phyloP scores from a whole-genome alignment of 164 flowering plant genomes.

The Nymphaea colorata region DNA sequence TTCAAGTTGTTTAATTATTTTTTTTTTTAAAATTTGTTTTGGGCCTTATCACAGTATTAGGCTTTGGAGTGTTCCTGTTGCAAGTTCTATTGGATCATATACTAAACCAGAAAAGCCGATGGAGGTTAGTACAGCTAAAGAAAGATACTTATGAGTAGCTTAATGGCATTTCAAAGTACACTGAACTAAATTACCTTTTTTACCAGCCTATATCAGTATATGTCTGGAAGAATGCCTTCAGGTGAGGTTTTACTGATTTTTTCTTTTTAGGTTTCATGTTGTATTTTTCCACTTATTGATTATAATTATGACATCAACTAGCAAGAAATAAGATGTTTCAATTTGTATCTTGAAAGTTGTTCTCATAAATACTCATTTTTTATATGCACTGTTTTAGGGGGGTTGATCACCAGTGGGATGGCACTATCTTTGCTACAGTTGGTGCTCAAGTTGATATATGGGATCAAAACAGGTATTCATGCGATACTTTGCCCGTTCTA shows the following conservation, averaged over 20 bases:
- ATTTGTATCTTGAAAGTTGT: neutral
- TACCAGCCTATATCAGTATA: conserved; percentile 65
- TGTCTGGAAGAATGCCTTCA: conserved; percentile 72
- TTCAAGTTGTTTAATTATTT: too few relatives aligned
- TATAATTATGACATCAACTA: neutral
- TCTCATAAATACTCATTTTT: neutral
- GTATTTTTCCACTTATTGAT: neutral
- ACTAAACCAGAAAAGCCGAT: conserved; percentile 24
- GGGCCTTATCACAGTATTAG: conserved; percentile 57
- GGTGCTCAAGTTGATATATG: conserved; percentile 94
- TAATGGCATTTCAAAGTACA: neutral
- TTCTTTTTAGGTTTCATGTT: neutral
- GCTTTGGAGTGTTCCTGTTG: conserved; percentile 76
- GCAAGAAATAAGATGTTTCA: neutral
- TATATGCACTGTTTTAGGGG: conserved; percentile 29
- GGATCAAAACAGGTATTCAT: conserved; percentile 79
- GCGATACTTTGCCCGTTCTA: neutral
- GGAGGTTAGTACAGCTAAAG: conserved; percentile 27
- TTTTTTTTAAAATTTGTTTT: too few relatives aligned
- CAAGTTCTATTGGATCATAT: conserved; percentile 28
- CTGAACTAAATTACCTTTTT: conserved; percentile 1
- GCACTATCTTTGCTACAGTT: conserved; percentile 82
- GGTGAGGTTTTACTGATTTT: conserved; percentile 27
- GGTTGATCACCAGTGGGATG: conserved; percentile 87
- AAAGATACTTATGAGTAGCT: neutral